Percentiles rank a stretch among this genome's conserved stretches.
Evolutionary conservation across 805 yeast species (phyloP).

Genomic region (Blastobotrys attinorum): DNA sequence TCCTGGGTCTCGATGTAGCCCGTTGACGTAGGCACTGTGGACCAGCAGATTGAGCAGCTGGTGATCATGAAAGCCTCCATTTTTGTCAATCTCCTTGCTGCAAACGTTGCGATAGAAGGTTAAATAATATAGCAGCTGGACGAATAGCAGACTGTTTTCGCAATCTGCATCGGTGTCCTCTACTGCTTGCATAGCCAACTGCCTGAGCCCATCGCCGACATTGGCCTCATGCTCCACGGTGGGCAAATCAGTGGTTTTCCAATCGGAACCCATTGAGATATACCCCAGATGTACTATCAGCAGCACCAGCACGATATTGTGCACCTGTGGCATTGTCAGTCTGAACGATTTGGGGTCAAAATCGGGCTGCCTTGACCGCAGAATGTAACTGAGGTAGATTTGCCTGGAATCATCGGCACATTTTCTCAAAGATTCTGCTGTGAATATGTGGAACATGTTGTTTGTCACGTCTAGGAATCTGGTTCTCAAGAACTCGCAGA

Average conservation of each 20-base stretch:
- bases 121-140: conserved; percentile 19
- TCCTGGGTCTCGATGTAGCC: conserved; percentile 24
- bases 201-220: background rate
- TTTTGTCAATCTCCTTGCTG: background rate
- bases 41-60: conserved; percentile 10
- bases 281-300: conserved; percentile 11
- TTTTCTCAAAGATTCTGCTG: background rate
- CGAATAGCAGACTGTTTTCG: conserved; percentile 14
- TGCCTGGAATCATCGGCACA: background rate
- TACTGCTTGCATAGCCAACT: background rate
- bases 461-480: conserved; percentile 17
- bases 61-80: background rate
- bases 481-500: conserved; percentile 17
- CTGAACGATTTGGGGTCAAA: background rate
- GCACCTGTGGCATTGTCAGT: conserved; percentile 8
- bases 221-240: background rate
- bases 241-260: conserved; percentile 2
- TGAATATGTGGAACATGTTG: conserved; percentile 14
- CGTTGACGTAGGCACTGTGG: conserved; percentile 21
- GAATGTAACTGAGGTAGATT: background rate
- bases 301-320: conserved; percentile 13
- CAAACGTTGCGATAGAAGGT: conserved; percentile 9
- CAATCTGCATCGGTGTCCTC: background rate
- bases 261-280: conserved; percentile 4
- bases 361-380: background rate